Base-by-base conservation (phyloP, 345 rosid genomes). In the Reutealis trisperma region DNA sequence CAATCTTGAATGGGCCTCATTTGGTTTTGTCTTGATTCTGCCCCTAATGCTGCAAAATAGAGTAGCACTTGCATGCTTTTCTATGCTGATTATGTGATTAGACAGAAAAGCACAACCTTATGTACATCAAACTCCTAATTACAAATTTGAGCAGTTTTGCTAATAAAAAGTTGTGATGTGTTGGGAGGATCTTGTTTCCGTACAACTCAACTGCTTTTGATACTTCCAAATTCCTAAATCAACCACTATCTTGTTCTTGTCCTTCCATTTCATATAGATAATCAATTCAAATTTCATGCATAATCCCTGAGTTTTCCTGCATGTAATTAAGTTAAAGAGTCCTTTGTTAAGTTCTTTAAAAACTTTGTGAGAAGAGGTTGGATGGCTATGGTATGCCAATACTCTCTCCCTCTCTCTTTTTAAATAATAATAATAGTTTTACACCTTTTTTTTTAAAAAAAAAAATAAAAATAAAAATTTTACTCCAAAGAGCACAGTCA, bases 81-180 rank as follows among this genome's bases (percentile, higher is more conserved):
- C 69, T 65, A 18, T 15, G 42, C 24, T 59, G 73, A 79, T 73
- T 34, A 60, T 73, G 63, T 79, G 81, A 73, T 73, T 67, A 67
- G 81, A 73, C 81, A 67, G 77, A 52, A 57, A 54, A 4, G 37
- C 67, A 52, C 12, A 13, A 7, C 21, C 13, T 67, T 68, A 47
- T 47, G 8, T 47, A 22, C 16, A 73, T 73, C 66, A 55, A 16
- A 16, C 30, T 42, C 70, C 37, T 42, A 71, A 54, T 71, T 5
- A 37, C 41, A 37, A 71, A 41, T 45, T 45, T 34, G 55, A 15
- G 41, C 41, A 37, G 63, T 32, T 59, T n/a, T 58, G 34, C 47
- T 52, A 34, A 62, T 62, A 22, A 16, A 77, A 77, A 77, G 76
- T 32, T 32, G 76, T 5, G 10, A 6, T 25, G 19, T 44, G 19